phyloP scores from a whole-genome alignment of 2,329 filamentous ascomycete genomes.

The Fusarium sororula region DNA sequence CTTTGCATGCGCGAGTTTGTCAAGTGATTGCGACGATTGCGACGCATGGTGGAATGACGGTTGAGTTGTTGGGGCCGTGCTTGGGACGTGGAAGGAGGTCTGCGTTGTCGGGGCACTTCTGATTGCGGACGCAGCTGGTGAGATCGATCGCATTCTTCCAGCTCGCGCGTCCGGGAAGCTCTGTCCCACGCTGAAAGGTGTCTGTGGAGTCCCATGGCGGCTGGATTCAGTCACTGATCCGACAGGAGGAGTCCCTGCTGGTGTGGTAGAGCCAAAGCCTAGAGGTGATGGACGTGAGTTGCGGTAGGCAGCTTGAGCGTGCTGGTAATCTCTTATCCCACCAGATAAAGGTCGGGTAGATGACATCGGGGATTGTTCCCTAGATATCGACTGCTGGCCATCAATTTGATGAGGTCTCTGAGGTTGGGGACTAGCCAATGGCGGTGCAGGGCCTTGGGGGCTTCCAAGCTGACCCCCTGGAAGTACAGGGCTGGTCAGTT shows the following conservation, averaged over 20 bases:
- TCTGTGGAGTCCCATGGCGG: slow-evolving; percentile 23
- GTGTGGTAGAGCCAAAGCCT: slow-evolving; percentile 29
- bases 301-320: slow-evolving; percentile 16
- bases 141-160: slow-evolving; percentile 24
- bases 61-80: slow-evolving; percentile 26
- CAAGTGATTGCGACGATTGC: slow-evolving; percentile 33
- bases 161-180: slow-evolving; percentile 8
- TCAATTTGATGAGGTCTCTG: slow-evolving; percentile 26
- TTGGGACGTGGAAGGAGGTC: slow-evolving; percentile 26
- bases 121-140: slow-evolving; percentile 22
- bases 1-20: slow-evolving; percentile 24
- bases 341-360: slow-evolving; percentile 17
- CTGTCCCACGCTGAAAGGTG: slow-evolving; percentile 19
- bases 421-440: slow-evolving; percentile 31
- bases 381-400: slow-evolving; percentile 17
- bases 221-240: slow-evolving; percentile 3
- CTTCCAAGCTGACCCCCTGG: slow-evolving; percentile 4
- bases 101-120: slow-evolving; percentile 26
- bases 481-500: slow-evolving; percentile 13
- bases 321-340: slow-evolving; percentile 12
- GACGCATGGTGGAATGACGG: slow-evolving; percentile 13
- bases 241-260: slow-evolving; percentile 23
- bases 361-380: slow-evolving; percentile 28
- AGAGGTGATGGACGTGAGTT: slow-evolving; percentile 30
- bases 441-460: neutral